Conservation (phyloP, 2,329 filamentous ascomycete species). For the Cryphonectria radicalis region DNA sequence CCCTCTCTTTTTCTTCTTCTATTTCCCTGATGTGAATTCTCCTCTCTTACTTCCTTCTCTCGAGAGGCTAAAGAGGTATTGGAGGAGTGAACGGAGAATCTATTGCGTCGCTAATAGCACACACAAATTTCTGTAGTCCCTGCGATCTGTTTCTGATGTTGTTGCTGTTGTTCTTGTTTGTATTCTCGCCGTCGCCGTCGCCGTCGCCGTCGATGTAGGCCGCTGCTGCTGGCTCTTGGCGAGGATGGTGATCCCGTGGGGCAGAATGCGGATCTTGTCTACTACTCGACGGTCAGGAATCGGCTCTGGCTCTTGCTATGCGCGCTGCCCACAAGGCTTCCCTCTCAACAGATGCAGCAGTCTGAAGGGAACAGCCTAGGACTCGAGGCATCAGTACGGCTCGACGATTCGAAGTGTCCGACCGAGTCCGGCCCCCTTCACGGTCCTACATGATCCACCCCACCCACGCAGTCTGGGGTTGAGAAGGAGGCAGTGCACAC, state of each 20-base stretch:
- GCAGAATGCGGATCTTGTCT: background rate
- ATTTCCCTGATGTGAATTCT: too few species aligned
- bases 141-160: background rate
- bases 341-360: background rate
- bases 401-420: background rate
- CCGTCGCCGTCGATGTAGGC: background rate
- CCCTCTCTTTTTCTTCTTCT: too few species aligned
- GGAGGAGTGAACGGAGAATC: background rate
- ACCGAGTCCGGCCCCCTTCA: background rate
- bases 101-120: background rate
- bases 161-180: background rate
- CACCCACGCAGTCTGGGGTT: conserved; percentile 18
- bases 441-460: background rate
- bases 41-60: background rate
- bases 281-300: conserved; percentile 8
- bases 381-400: background rate
- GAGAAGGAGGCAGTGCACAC: conserved; percentile 14
- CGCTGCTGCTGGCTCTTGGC: background rate
- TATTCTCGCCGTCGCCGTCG: background rate
- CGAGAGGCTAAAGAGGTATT: background rate
- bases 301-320: conserved; percentile 3
- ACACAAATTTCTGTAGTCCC: background rate
- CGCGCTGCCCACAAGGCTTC: background rate
- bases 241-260: background rate
- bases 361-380: background rate